These are phyloP conservation scores for Fraxinus xanthoxyloides DNA, from an alignment of 305 asterid species.

Conservation along the genomic window DNA sequence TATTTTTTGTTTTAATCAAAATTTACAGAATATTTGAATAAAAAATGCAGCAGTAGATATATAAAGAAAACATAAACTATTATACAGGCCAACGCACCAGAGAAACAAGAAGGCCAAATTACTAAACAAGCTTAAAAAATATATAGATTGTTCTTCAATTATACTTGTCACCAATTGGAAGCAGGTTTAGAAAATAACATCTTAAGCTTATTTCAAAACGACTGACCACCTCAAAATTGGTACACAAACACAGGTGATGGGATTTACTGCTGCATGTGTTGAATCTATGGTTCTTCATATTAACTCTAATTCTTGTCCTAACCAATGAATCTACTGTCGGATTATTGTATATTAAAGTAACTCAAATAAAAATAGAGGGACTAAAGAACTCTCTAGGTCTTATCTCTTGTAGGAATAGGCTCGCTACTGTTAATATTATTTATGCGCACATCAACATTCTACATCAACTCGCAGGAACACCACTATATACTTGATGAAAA, in stretches of 20 bases:
- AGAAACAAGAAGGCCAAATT: neutral
- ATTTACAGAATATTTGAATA: neutral
- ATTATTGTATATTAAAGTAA: neutral
- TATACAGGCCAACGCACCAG: neutral
- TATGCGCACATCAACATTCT: neutral
- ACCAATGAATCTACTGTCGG: neutral
- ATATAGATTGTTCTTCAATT: neutral
- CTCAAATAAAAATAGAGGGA: neutral
- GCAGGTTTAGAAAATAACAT: neutral
- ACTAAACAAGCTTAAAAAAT: neutral
- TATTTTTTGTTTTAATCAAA: neutral
- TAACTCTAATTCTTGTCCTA: neutral
- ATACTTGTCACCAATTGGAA: neutral
- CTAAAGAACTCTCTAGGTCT: neutral
- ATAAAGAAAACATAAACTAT: neutral
- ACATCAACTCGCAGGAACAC: neutral
- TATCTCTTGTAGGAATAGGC: neutral
- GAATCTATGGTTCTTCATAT: neutral
- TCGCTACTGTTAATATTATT: neutral
- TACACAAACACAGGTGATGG: neutral
- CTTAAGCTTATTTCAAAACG: neutral
- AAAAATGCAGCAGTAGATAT: neutral
- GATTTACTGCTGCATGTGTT: neutral
- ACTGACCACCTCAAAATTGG: neutral
- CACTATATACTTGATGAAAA: neutral